phyloP scores from a whole-genome alignment of 306 rosid genomes.

The Phaseolus lunatus region DNA sequence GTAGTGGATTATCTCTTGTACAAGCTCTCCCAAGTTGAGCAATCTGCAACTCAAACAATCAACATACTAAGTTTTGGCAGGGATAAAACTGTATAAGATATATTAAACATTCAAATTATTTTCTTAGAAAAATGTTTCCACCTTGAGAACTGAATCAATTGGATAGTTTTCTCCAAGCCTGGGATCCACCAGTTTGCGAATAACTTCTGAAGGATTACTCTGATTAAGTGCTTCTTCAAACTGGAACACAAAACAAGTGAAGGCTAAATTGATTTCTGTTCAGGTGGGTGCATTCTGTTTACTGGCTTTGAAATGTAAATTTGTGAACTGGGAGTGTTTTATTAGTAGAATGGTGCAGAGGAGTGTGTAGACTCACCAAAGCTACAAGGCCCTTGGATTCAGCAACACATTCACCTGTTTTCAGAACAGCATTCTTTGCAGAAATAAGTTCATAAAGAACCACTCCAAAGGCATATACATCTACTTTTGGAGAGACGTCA shows the following conservation, averaged over 20 bases:
- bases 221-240: conserved; percentile 76
- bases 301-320: conserved; percentile 10
- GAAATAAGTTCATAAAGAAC: conserved; percentile 55
- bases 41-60: conserved; percentile 59
- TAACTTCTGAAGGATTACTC: conserved; percentile 59
- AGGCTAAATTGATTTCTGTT: background rate
- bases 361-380: conserved; percentile 58
- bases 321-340: conserved; percentile 1
- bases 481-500: conserved; percentile 83
- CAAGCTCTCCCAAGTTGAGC: conserved; percentile 78
- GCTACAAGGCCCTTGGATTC: conserved; percentile 82
- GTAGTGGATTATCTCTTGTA: conserved; percentile 75
- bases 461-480: conserved; percentile 65
- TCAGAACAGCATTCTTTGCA: conserved; percentile 81
- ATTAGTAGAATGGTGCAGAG: background rate
- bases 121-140: conserved; percentile 24
- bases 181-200: conserved; percentile 73
- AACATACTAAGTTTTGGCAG: background rate
- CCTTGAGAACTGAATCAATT: conserved; percentile 80
- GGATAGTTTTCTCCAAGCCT: conserved; percentile 59
- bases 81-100: background rate
- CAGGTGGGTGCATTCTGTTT: background rate
- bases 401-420: conserved; percentile 49
- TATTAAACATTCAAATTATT: background rate
- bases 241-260: conserved; percentile 50